Percentiles rank a stretch among this genome's conserved stretches.
Conservation (phyloP, 108 stramenopile genomes). For the Epipyxis sp. region DNA sequence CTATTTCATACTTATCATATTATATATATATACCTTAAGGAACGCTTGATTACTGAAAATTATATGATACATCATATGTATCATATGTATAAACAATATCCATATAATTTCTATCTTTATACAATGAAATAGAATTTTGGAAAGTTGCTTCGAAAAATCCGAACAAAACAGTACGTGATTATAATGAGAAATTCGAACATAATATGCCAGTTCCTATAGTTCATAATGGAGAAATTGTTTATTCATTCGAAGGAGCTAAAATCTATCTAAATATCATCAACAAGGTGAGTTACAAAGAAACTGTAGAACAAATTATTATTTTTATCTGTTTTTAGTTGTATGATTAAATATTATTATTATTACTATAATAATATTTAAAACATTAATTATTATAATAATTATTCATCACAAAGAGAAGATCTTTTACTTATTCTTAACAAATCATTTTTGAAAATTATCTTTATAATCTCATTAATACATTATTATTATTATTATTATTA, state of each 20-base stretch:
- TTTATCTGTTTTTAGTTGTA: no score
- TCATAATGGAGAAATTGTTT: not conserved
- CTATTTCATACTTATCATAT: not conserved
- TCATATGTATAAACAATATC: not conserved
- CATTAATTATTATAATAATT: no score
- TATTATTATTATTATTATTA: no score
- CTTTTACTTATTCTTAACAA: no score
- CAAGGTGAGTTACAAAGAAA: not conserved
- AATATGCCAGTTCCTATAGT: slow-evolving; percentile 28
- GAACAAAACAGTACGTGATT: slow-evolving; percentile 19
- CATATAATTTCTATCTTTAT: not conserved
- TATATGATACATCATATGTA: not conserved
- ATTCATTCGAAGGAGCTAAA: not conserved
- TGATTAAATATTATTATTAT: no score
- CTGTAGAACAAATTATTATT: no score
- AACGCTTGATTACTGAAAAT: not conserved
- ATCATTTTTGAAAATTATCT: no score
- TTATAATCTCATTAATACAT: no score
- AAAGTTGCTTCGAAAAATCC: slow-evolving; percentile 15
- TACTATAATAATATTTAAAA: no score
- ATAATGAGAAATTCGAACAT: not conserved
- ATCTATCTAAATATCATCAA: slow-evolving; percentile 1
- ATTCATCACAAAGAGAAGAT: no score
- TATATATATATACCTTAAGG: not conserved
- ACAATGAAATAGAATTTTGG: not conserved